Base-by-base conservation (phyloP, 2,329 filamentous ascomycete genomes). In the Gnomoniopsis sp. region DNA sequence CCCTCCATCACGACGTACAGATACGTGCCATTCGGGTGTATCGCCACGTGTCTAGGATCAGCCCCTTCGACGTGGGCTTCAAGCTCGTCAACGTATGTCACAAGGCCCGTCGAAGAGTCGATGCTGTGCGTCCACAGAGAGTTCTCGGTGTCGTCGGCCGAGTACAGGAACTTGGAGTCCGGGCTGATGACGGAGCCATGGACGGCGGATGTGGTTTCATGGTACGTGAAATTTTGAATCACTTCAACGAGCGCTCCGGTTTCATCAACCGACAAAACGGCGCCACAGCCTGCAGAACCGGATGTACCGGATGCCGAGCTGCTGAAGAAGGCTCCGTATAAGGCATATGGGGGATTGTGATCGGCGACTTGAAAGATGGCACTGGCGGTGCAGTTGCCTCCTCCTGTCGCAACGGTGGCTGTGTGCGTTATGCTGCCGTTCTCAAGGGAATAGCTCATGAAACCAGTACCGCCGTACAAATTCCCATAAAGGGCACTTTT, bases 151-250 rank as follows among this genome's bases (percentile, higher is more conserved):
- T 78, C 73, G 62, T 80, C 78, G 21, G 78, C 77, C 12, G 77
- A 79, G 66, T 79, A 78, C 17, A 81, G 66, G 62, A 76, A 77
- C 47, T 71, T 70, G 57, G 74, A 73, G 26, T 72, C 72, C 3
- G 72, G 71, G 59, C 77, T 76, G 58, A 80, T 76, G 21, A 78
- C 77, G 66, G 76, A 75, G 54, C 78, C 78, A 64, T 81, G 78
- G 41, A 81, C 74, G 38, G 61, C 54, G 0, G 54, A 50, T 1
- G 30, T 11, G 48, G 30, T 46, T 36, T 30, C 22, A n/a, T n/a
- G n/a, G 47, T 50, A 51, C 1, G 54, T 50, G 19, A 36, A 43
- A 14, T 50, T 51, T n/a, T 50, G 47, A 17, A 57, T 8, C 11
- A 49, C 47, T 2, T 22, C 11, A 23, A 49, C 44, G 17, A 57